Evolutionary conservation across 2,329 filamentous ascomycete genomes (phyloP), one percentile per base, ranked within the genome.

Genomic region (Sclerotinia glacialis): DNA sequence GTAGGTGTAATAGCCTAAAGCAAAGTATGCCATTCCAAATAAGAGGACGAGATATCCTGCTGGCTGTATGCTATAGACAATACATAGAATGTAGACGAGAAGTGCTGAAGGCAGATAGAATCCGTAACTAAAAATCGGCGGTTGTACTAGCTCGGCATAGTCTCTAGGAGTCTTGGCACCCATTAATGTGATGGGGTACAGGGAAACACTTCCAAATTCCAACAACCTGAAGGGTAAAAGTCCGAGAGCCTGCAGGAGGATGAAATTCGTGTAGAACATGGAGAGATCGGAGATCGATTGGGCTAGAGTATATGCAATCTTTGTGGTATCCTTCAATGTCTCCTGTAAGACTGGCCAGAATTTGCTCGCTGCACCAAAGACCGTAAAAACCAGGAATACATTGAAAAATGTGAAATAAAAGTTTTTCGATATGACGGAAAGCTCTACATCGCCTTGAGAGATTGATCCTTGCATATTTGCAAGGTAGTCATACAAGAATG

Each of bases 361-460:
- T 64, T 89, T 86, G 49, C 89, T 87, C 1, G 87, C 92, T 5
- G 93, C 92, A 64, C 90, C 91, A 55, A 96, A 91, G 34, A 95
- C 85, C 0, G 94, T 96, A 77, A 98, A 97, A 54, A 98, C 86
- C 61, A 98, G 85, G 79, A 99, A 99, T 67, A 98, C 92, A 79
- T 99, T 99, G 85, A 99, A 98, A 79, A 99, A 99, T 12, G 91
- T 93, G 77, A 99, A 99, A 83, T 98, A 97, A 80, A 98, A 99
- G 78, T 98, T 99, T 80, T 99, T 99, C 64, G 92, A 97, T 71
- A 99, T 94, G 54, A 96, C 84, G 0, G 95, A 98, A 8, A 99
- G 83, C 78, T 98, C 95, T 28, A 99, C 89, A 69, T 99, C 95
- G 54, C 92, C 92, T 72, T 93, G 91, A 0, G 95, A 98, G 62